Evolutionary conservation across 2,329 filamentous ascomycete species (phyloP).

Genomic region (Zasmidium cellare): DNA sequence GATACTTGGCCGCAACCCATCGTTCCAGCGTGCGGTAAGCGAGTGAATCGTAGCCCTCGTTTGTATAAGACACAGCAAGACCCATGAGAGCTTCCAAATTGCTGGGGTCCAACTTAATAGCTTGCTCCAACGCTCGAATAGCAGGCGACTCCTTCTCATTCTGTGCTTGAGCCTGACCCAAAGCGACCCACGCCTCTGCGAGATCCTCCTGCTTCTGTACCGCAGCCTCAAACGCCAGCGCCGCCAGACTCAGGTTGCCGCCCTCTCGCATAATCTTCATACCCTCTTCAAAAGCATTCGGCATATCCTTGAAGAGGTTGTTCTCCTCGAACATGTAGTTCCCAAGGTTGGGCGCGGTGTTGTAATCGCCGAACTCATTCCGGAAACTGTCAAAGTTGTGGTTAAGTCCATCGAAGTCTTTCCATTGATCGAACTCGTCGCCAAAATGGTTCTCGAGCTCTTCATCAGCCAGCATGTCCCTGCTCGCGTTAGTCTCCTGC

Average conservation of each 20-base stretch:
- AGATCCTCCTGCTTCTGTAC: slow-evolving; percentile 87
- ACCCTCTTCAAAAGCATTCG: slow-evolving; percentile 88
- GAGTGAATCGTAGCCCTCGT: slow-evolving; percentile 96
- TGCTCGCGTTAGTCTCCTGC: slow-evolving; percentile 65
- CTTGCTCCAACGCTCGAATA: slow-evolving; percentile 89
- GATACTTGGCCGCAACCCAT: slow-evolving; percentile 96
- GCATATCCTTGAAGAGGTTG: slow-evolving; percentile 79
- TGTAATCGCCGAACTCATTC: slow-evolving; percentile 56
- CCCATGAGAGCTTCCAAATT: slow-evolving; percentile 93
- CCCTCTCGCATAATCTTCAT: slow-evolving; percentile 90
- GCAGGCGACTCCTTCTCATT: slow-evolving; percentile 98
- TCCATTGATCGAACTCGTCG: slow-evolving; percentile 81
- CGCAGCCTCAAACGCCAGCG: slow-evolving; percentile 92
- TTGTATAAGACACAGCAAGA: slow-evolving; percentile 93
- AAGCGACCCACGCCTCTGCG: slow-evolving; percentile 88
- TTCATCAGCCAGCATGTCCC: slow-evolving; percentile 67
- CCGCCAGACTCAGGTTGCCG: slow-evolving; percentile 89
- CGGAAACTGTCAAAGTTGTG: slow-evolving; percentile 58
- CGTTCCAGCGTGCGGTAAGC: slow-evolving; percentile 95
- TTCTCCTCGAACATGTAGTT: slow-evolving; percentile 94
- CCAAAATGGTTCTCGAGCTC: slow-evolving; percentile 64
- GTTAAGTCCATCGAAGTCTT: slow-evolving; percentile 68
- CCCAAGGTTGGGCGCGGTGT: slow-evolving; percentile 57
- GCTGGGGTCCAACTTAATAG: slow-evolving; percentile 80
- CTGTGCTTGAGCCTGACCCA: slow-evolving; percentile 91